phyloP scores from a whole-genome alignment of 148 eudicot genomes.

The Dianthus caryophyllus region DNA sequence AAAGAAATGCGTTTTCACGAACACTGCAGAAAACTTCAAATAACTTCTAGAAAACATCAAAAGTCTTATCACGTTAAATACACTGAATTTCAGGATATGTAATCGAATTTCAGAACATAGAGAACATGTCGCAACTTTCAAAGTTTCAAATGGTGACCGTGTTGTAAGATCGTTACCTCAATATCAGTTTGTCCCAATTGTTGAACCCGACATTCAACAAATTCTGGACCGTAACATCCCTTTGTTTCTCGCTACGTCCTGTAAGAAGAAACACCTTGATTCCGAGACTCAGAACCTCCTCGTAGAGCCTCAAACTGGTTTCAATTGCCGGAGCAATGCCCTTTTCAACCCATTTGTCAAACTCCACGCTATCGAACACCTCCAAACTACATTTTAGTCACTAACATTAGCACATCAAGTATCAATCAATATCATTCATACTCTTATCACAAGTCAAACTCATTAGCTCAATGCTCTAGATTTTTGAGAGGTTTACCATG shows the following conservation, averaged over 20 bases:
- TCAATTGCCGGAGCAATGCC: conserved; percentile 58
- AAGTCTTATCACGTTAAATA: no score
- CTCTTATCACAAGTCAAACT: no score
- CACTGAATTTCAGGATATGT: no score
- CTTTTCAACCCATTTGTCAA: conserved; percentile 77
- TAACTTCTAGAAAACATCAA: no score
- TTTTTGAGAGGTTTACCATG: not conserved
- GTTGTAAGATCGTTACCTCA: conserved; percentile 47
- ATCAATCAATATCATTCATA: conserved; percentile 14
- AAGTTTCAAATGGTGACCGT: no score
- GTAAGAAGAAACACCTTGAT: conserved; percentile 73
- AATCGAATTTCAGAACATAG: no score
- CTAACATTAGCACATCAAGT: conserved; percentile 20
- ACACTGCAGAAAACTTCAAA: no score
- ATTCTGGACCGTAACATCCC: conserved; percentile 61
- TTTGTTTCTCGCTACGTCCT: conserved; percentile 62
- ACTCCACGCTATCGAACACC: conserved; percentile 52
- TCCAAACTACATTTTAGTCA: conserved; percentile 58
- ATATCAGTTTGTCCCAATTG: conserved; percentile 73
- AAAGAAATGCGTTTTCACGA: not conserved
- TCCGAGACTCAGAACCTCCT: conserved; percentile 59
- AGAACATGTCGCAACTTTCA: no score
- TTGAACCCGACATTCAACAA: conserved; percentile 63
- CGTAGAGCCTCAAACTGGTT: conserved; percentile 69
- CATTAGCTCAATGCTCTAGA: not conserved